Evolutionary conservation across 2,329 filamentous ascomycete species (phyloP).

Genomic region (Sphaerulina vaccinii): DNA sequence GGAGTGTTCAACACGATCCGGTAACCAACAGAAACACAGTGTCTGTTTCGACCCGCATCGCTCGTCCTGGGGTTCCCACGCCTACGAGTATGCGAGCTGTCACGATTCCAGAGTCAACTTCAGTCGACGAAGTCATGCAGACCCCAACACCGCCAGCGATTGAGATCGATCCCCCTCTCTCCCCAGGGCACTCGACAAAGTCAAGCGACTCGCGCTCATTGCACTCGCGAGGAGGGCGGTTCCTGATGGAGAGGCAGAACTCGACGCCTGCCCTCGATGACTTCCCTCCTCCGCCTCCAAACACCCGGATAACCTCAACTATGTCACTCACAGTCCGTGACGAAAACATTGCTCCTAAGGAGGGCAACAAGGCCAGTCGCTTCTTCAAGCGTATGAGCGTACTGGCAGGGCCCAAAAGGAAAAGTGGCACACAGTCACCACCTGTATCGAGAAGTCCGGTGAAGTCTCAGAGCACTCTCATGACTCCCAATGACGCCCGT

Average conservation of each 20-base stretch:
- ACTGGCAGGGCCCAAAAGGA: conserved; percentile 45
- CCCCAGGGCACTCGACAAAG: conserved; percentile 20
- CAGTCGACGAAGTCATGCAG: background rate
- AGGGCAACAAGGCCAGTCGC: conserved; percentile 57
- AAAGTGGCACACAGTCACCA: conserved; percentile 42
- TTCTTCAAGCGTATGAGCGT: conserved; percentile 63
- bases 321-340: conserved; percentile 36
- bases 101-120: conserved; percentile 48
- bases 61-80: conserved; percentile 56
- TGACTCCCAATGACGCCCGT: conserved; percentile 1
- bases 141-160: conserved; percentile 13
- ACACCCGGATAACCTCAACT: conserved; percentile 19
- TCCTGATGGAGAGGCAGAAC: conserved; percentile 14
- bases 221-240: conserved; percentile 20
- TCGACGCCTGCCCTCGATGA: conserved; percentile 18
- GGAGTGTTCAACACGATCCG: conserved; percentile 42
- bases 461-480: conserved; percentile 13
- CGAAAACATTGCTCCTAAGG: conserved; percentile 46
- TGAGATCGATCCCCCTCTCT: conserved; percentile 18
- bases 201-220: conserved; percentile 25
- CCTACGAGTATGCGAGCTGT: conserved; percentile 40
- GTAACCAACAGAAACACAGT: conserved; percentile 65
- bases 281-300: conserved; percentile 26
- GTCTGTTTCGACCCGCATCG: conserved; percentile 83
- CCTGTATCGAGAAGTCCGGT: conserved; percentile 14